These are phyloP conservation scores for Ambrosia trifida DNA, from an alignment of 129 eudicot species.

Conservation along the genomic window DNA sequence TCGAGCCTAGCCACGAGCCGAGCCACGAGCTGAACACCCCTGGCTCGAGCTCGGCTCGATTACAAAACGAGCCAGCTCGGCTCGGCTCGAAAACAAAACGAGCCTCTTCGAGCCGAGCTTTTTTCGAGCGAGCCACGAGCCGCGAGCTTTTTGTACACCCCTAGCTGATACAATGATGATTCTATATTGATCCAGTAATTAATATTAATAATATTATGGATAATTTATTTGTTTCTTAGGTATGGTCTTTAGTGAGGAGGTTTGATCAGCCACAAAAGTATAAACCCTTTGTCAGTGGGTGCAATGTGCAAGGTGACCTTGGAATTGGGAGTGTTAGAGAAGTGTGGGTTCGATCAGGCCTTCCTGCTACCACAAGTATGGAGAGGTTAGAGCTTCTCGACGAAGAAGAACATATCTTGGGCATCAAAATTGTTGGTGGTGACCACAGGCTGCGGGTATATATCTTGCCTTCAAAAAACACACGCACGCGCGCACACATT, in stretches of 20 bases:
- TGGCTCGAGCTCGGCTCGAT: too few relatives aligned
- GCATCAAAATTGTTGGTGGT: slow-evolving; percentile 86
- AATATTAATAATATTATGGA: neutral
- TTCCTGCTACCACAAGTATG: slow-evolving; percentile 93
- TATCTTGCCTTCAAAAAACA: neutral
- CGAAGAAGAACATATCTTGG: slow-evolving; percentile 82
- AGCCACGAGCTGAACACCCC: too few relatives aligned
- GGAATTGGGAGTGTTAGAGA: slow-evolving; percentile 84
- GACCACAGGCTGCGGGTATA: slow-evolving; percentile 94
- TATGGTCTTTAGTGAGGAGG: slow-evolving; percentile 97
- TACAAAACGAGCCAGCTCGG: too few relatives aligned
- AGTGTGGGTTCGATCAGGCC: slow-evolving; percentile 88
- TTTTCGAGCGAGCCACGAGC: too few relatives aligned
- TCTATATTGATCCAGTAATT: neutral
- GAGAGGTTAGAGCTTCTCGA: slow-evolving; percentile 90
- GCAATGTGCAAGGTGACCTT: slow-evolving; percentile 75
- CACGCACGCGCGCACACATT: neutral
- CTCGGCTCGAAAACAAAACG: too few relatives aligned
- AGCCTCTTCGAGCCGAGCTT: too few relatives aligned
- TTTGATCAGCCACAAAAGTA: slow-evolving; percentile 96
- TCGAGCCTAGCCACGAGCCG: too few relatives aligned
- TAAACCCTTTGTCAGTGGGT: slow-evolving; percentile 90
- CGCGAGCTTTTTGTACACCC: too few relatives aligned
- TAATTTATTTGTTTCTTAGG: slow-evolving; percentile 43
- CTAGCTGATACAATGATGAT: neutral